Evolutionary conservation across 202 grass and related monocot species (phyloP).

Genomic region (Brachypodium distachyon): DNA sequence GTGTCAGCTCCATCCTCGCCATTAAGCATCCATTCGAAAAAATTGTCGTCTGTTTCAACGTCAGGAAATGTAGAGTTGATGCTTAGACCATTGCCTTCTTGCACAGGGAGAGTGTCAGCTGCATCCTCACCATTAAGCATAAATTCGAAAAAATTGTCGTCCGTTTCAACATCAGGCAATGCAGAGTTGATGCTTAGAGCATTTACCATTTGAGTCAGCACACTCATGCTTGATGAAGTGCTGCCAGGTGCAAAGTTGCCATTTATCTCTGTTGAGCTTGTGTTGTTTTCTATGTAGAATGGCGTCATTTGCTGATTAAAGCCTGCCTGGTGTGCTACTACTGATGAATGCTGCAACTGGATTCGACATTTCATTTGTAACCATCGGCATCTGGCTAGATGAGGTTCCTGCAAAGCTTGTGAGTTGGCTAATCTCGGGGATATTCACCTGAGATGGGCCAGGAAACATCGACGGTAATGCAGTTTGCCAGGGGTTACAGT

Average conservation of each 20-base stretch:
- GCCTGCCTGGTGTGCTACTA: not conserved
- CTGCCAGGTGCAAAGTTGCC: not conserved
- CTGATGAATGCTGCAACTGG: not conserved
- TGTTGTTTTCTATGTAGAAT: slow-evolving; percentile 13
- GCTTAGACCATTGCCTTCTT: not conserved
- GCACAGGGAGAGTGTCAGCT: not conserved
- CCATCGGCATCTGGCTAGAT: not conserved
- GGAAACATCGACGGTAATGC: not conserved
- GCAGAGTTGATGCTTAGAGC: not conserved
- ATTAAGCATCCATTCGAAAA: not conserved
- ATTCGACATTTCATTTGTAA: slow-evolving; percentile 14
- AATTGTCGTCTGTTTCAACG: too few species aligned
- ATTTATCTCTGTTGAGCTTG: not conserved
- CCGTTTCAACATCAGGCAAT: not conserved
- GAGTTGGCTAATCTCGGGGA: not conserved
- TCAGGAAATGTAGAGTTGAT: too few species aligned
- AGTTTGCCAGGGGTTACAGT: not conserved
- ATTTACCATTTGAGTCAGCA: not conserved
- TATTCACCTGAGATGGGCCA: not conserved
- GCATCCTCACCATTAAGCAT: not conserved
- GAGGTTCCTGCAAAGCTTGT: not conserved
- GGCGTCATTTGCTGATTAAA: not conserved
- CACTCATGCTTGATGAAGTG: not conserved
- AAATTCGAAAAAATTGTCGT: too few species aligned
- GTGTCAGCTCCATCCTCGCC: not conserved